Conservation (phyloP, 129 eudicot genomes). For the Pulicaria dysenterica region DNA sequence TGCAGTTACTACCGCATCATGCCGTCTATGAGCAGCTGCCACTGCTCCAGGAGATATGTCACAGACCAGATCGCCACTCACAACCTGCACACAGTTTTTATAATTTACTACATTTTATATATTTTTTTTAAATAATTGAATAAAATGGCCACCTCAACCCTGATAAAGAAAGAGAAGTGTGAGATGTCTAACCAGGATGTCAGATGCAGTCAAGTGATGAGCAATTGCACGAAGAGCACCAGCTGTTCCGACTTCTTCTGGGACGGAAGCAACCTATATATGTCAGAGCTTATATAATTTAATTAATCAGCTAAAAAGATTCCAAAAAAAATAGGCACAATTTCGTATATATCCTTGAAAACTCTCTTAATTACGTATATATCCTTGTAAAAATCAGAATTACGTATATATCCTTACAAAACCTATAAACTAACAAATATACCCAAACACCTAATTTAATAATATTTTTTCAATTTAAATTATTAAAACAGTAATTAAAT, state of each 20-base stretch:
- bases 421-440: too few species aligned
- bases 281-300: background rate
- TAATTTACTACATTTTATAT: too few species aligned
- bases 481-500: too few species aligned
- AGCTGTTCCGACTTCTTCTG: constrained; percentile 97
- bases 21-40: constrained; percentile 96
- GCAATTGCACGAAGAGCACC: constrained; percentile 88
- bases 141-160: background rate
- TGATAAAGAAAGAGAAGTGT: background rate
- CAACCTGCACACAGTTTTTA: constrained; percentile 55
- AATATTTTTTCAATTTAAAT: too few species aligned
- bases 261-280: constrained; percentile 84
- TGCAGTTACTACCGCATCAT: constrained; percentile 93
- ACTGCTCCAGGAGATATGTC: constrained; percentile 96
- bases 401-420: too few species aligned
- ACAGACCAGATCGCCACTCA: constrained; percentile 92
- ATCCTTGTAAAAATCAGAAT: too few species aligned
- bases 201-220: constrained; percentile 78
- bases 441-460: too few species aligned
- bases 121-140: too few species aligned
- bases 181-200: constrained; percentile 69
- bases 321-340: too few species aligned
- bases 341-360: too few species aligned
- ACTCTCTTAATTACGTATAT: too few species aligned
- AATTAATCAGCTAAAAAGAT: too few species aligned